Conservation (phyloP, 306 rosid genomes). For the Rosa chinensis region DNA sequence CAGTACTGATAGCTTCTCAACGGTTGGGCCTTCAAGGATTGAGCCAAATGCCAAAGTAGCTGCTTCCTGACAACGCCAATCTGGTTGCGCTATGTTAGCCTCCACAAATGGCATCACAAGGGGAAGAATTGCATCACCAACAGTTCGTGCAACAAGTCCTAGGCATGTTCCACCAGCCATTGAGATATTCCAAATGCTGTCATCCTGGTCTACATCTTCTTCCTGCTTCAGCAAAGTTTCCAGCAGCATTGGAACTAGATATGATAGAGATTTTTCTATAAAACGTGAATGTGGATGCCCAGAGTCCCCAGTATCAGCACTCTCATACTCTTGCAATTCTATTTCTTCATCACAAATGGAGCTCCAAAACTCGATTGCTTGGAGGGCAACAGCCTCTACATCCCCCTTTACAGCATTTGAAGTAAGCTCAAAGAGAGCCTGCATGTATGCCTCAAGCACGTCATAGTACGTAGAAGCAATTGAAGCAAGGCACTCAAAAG, state of each 20-base stretch:
- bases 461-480: conserved; percentile 41
- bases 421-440: conserved; percentile 37
- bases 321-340: conserved; percentile 36
- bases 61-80: conserved; percentile 43
- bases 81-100: conserved; percentile 34
- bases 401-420: conserved; percentile 40
- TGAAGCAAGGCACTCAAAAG: conserved; percentile 45
- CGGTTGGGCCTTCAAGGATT: conserved; percentile 37
- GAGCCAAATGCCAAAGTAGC: conserved; percentile 43
- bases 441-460: conserved; percentile 38
- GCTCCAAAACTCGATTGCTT: conserved; percentile 48
- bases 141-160: conserved; percentile 37
- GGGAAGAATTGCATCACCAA: conserved; percentile 34
- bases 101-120: conserved; percentile 45
- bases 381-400: conserved; percentile 36
- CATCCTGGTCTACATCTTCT: conserved; percentile 40
- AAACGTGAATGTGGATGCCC: conserved; percentile 26
- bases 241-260: conserved; percentile 38
- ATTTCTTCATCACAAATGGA: conserved; percentile 42
- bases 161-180: conserved; percentile 48
- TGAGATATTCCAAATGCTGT: conserved; percentile 34
- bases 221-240: conserved; percentile 42
- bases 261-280: conserved; percentile 32
- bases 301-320: conserved; percentile 26
- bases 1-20: conserved; percentile 26